phyloP scores from a whole-genome alignment of 495 filamentous ascomycete species.

The Hypomontagnella monticulosa region DNA sequence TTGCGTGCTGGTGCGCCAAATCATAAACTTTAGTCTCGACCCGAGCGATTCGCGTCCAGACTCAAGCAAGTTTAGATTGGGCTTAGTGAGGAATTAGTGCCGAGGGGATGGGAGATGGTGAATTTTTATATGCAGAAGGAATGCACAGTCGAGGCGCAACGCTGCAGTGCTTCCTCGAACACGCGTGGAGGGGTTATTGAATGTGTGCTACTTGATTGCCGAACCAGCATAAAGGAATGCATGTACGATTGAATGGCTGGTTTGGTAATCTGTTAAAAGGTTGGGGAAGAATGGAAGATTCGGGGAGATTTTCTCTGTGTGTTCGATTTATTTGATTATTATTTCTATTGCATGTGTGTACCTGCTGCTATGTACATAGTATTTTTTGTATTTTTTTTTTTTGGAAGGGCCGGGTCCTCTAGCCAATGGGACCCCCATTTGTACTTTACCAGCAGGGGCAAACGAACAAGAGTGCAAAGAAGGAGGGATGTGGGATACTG shows the following conservation, averaged over 20 bases:
- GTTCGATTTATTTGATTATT: slow-evolving; percentile 32
- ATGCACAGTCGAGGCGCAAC: slow-evolving; percentile 42
- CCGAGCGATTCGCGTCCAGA: slow-evolving; percentile 41
- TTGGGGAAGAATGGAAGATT: slow-evolving; percentile 43
- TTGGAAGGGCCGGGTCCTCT: slow-evolving; percentile 25
- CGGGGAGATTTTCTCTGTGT: slow-evolving; percentile 33
- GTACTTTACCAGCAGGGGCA: slow-evolving; percentile 35
- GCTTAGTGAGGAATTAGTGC: slow-evolving; percentile 43
- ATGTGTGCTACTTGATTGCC: slow-evolving; percentile 44
- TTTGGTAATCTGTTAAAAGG: slow-evolving; percentile 40
- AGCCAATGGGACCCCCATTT: slow-evolving; percentile 29
- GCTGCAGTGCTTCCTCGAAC: slow-evolving; percentile 40
- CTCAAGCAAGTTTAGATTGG: slow-evolving; percentile 44
- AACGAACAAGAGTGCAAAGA: slow-evolving; percentile 24
- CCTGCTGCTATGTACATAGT: slow-evolving; percentile 10
- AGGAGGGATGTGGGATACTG: slow-evolving; percentile 21
- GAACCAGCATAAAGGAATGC: slow-evolving; percentile 43
- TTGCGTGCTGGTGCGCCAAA: slow-evolving; percentile 41
- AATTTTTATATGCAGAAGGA: slow-evolving; percentile 44
- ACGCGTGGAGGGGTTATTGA: slow-evolving; percentile 41
- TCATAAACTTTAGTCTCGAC: slow-evolving; percentile 39
- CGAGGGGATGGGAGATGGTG: slow-evolving; percentile 44
- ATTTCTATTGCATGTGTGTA: slow-evolving; percentile 12
- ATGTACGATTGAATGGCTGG: slow-evolving; percentile 42
- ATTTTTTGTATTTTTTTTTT: slow-evolving; percentile 16